Evolutionary conservation across 2,329 filamentous ascomycete genomes (phyloP).

Genomic region (Penicillium sp.): DNA sequence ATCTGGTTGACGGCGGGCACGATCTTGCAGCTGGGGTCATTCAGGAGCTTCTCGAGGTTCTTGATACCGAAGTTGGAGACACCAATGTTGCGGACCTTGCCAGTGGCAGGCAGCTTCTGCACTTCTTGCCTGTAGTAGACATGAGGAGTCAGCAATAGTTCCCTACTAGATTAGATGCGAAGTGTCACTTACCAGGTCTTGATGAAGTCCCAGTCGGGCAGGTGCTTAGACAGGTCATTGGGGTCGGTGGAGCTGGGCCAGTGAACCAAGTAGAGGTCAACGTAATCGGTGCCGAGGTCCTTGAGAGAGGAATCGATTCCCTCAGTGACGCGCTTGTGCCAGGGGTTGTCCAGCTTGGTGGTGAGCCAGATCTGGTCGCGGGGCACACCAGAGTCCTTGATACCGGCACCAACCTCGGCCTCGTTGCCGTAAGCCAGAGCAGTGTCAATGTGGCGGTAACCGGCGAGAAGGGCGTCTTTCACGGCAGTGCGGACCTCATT

Average conservation of each 20-base stretch:
- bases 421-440: slow-evolving; percentile 61
- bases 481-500: slow-evolving; percentile 54
- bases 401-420: slow-evolving; percentile 64
- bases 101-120: slow-evolving; percentile 48
- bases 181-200: slow-evolving; percentile 61
- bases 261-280: slow-evolving; percentile 73
- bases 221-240: slow-evolving; percentile 58
- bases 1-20: slow-evolving; percentile 56
- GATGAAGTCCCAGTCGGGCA: slow-evolving; percentile 76
- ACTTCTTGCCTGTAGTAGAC: slow-evolving; percentile 32
- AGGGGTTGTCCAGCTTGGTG: slow-evolving; percentile 69
- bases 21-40: slow-evolving; percentile 58
- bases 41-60: slow-evolving; percentile 75
- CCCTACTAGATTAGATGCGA: not conserved
- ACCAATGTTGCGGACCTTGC: slow-evolving; percentile 75
- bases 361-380: slow-evolving; percentile 67
- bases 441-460: slow-evolving; percentile 59
- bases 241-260: slow-evolving; percentile 60
- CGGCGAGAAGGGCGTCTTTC: slow-evolving; percentile 49
- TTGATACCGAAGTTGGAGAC: slow-evolving; percentile 83
- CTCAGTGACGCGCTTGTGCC: slow-evolving; percentile 60
- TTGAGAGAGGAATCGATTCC: slow-evolving; percentile 64
- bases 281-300: slow-evolving; percentile 64
- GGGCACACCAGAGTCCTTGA: slow-evolving; percentile 65
- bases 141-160: not conserved